Evolutionary conservation across 2,329 filamentous ascomycete species (phyloP), one percentile per base, ranked within the genome.

Genomic region (Scytalidium lignicola): DNA sequence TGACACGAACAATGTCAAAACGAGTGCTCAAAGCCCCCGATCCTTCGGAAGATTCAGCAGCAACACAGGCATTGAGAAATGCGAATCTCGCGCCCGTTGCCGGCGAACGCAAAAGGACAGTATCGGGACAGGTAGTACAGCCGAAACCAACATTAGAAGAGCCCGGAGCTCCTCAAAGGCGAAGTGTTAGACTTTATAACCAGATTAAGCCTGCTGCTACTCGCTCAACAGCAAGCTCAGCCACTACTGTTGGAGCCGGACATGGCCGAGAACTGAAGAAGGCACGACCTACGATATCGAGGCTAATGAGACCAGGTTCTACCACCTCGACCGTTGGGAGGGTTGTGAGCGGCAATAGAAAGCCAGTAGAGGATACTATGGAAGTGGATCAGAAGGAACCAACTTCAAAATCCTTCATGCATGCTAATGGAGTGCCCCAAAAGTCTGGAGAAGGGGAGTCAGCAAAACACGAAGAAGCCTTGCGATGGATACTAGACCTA

Each of bases 261-360:
- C 79, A 85, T 52, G 76, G 79, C 44, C 75, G 90, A 61, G 90
- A 95, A 61, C 67, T 95, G 61, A 92, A 90, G 66, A 95, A 90
- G 72, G 86, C 86, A 55, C 89, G 86, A 61, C 86, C 88, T 55
- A 87, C 83, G 3, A 76, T 83, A 49, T 80, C 80, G 42, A 63
- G 85, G 69, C 67, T 85, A 68, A 60, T 91, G 74, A 75, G 86
- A 69, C 69, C 86, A 69, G 73, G 79, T 68, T 73, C 85, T 13
- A 82, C 83, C 51, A 73, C 79, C 15, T 82, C 87, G 3, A 89
- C 80, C 47, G 88, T 95, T 37, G 89, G 90, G 17, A 82, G 91
- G 59, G 88, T 92, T 48, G 89, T 96, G 41, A 96, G 90, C 65
- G 91, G 90, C 19, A 96, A 93, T 65, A 80, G 91, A 50, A 96